phyloP scores from a whole-genome alignment of 192 early-diverging fungal genomes.

The Spinellus fusiger region DNA sequence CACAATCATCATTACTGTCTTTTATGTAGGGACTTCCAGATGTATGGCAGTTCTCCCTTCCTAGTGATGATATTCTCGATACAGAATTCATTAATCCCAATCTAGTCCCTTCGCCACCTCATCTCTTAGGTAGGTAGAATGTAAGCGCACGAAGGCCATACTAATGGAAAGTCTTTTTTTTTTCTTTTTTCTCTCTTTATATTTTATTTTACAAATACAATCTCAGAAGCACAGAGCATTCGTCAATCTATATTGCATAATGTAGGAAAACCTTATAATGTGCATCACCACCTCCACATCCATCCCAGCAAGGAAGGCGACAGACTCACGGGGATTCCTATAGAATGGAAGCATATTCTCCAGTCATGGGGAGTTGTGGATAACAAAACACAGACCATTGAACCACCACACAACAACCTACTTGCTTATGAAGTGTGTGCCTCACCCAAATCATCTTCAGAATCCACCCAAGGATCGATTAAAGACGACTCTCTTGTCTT shows the following conservation, averaged over 20 bases:
- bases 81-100: conserved; percentile 47
- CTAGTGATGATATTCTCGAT: conserved; percentile 47
- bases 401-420: too few relatives aligned
- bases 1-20: neutral
- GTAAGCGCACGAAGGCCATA: too few relatives aligned
- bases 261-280: conserved; percentile 46
- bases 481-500: too few relatives aligned
- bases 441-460: too few relatives aligned
- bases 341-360: conserved; percentile 39
- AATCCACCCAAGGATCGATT: too few relatives aligned
- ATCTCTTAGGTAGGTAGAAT: neutral
- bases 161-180: neutral
- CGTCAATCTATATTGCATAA: neutral
- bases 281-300: conserved; percentile 47
- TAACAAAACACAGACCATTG: too few relatives aligned
- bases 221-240: neutral
- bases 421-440: too few relatives aligned
- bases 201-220: too few relatives aligned
- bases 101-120: conserved; percentile 35
- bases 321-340: conserved; percentile 35
- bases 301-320: conserved; percentile 25
- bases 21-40: conserved; percentile 39
- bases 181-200: neutral
- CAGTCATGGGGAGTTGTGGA: too few relatives aligned
- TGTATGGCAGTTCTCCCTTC: conserved; percentile 45